These are phyloP conservation scores for Neurospora sp. DNA, from an alignment of 495 filamentous ascomycete genomes.

Conservation along the genomic window DNA sequence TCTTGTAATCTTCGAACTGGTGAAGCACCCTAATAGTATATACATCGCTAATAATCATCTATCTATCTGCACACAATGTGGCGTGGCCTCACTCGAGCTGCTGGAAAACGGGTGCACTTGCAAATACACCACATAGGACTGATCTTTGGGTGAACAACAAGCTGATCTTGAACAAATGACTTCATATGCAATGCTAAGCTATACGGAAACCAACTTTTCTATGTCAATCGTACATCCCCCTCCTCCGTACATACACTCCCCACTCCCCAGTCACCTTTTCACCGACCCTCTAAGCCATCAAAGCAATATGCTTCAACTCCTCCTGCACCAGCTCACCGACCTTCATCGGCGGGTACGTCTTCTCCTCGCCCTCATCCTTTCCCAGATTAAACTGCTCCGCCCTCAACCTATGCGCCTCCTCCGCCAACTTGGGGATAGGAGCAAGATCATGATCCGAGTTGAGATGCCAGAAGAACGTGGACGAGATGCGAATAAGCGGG, in stretches of 20 bases:
- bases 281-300: constrained; percentile 23
- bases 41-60: background rate
- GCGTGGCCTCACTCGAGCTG: background rate
- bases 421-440: constrained; percentile 30
- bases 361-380: constrained; percentile 35
- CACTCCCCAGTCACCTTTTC: background rate
- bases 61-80: background rate
- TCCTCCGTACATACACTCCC: background rate
- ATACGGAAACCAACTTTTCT: background rate
- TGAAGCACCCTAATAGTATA: background rate
- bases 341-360: constrained; percentile 33
- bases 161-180: background rate
- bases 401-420: constrained; percentile 25
- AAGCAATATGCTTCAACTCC: constrained; percentile 34
- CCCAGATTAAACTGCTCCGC: constrained; percentile 32
- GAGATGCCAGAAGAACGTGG: constrained; percentile 43
- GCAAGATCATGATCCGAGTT: constrained; percentile 34
- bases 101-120: background rate
- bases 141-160: background rate
- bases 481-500: constrained; percentile 36
- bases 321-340: constrained; percentile 38
- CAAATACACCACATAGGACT: background rate
- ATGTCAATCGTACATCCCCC: background rate
- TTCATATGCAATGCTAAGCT: background rate
- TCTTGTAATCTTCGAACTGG: background rate